These are phyloP conservation scores for Alternaria angustiovoidea DNA, from an alignment of 2,329 filamentous ascomycete genomes.

Conservation along the genomic window DNA sequence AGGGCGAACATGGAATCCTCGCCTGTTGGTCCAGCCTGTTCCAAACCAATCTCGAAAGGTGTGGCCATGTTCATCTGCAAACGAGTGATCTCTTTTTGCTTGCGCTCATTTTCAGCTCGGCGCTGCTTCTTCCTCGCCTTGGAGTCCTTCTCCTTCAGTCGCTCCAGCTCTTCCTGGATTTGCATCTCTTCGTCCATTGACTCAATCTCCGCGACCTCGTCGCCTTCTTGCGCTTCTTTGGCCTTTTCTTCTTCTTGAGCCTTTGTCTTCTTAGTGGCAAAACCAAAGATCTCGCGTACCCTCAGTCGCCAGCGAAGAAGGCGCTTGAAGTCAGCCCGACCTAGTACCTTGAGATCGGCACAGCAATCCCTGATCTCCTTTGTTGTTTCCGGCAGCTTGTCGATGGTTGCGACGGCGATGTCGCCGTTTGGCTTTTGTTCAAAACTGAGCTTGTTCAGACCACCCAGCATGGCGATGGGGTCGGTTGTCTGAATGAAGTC, in stretches of 20 bases:
- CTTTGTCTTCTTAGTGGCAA: constrained; percentile 74
- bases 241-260: constrained; percentile 54
- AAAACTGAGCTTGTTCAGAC: constrained; percentile 84
- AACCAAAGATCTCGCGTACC: constrained; percentile 88
- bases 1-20: constrained; percentile 87
- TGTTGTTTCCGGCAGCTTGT: constrained; percentile 75
- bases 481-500: constrained; percentile 95
- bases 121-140: constrained; percentile 82
- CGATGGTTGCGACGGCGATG: constrained; percentile 83
- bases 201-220: constrained; percentile 83
- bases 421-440: constrained; percentile 78
- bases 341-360: constrained; percentile 81
- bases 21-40: constrained; percentile 79
- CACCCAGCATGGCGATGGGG: constrained; percentile 89
- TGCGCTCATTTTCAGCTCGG: constrained; percentile 89
- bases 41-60: constrained; percentile 94
- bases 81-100: constrained; percentile 91
- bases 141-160: constrained; percentile 79
- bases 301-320: constrained; percentile 89
- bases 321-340: constrained; percentile 91
- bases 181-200: constrained; percentile 94
- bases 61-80: constrained; percentile 98
- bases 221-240: constrained; percentile 53
- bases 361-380: constrained; percentile 69
- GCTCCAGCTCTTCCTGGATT: constrained; percentile 86